A percentile compares a stretch with the other conserved stretches of the same genome.
Evolutionary conservation across 495 filamentous ascomycete species (phyloP).

Genomic region (Daldinia bambusicola): DNA sequence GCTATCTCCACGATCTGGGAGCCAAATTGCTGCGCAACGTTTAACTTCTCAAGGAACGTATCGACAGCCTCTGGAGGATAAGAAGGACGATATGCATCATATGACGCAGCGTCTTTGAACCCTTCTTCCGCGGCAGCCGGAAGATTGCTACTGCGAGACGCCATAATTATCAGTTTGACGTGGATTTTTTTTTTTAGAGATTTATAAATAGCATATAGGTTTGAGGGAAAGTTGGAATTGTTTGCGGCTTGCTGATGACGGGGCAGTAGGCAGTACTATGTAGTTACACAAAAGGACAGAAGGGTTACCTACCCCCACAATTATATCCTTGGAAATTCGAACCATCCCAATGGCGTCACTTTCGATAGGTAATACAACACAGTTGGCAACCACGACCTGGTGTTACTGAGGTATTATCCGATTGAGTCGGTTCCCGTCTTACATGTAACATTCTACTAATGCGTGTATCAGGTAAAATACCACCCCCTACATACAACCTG

Average conservation of each 20-base stretch:
- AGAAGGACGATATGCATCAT: conserved; percentile 70
- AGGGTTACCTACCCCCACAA: conserved; percentile 9
- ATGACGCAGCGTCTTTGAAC: conserved; percentile 65
- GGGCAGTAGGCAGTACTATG: no score
- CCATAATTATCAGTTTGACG: conserved; percentile 22
- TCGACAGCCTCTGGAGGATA: conserved; percentile 66
- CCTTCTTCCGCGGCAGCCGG: conserved; percentile 53
- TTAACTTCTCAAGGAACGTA: conserved; percentile 60
- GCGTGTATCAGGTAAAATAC: neutral
- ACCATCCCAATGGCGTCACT: conserved; percentile 28
- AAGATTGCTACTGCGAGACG: conserved; percentile 38
- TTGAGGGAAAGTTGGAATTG: neutral
- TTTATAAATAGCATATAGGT: no score
- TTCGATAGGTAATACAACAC: conserved; percentile 18
- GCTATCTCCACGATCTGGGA: conserved; percentile 69
- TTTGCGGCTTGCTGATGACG: neutral
- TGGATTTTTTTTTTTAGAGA: neutral
- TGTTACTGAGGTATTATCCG: conserved; percentile 11
- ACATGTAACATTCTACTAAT: neutral
- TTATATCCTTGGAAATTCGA: neutral
- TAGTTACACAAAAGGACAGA: no score
- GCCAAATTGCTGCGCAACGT: conserved; percentile 52
- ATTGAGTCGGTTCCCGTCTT: neutral
- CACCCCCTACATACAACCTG: no score
- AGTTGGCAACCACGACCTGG: conserved; percentile 3